Conservation (phyloP, 345 rosid species). For the Hibiscus tridactylites region DNA sequence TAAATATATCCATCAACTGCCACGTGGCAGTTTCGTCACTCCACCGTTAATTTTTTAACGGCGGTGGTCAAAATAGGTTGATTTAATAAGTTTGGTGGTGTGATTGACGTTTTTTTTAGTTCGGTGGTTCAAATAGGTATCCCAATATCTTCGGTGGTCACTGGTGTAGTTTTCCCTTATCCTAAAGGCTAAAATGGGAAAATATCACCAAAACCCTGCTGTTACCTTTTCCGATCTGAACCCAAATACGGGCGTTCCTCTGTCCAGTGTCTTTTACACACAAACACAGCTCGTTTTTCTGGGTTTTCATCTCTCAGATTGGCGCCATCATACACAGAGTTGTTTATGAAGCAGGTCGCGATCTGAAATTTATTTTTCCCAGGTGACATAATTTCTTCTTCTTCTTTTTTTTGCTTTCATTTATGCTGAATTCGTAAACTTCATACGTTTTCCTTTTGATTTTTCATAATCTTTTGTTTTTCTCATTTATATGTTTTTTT, state of each 20-base stretch:
- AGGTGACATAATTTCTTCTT: not conserved
- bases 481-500: not conserved
- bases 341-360: slow-evolving; percentile 8
- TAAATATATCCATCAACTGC: too few species aligned
- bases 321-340: slow-evolving; percentile 3
- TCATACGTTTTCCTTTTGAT: not conserved
- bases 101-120: too few species aligned
- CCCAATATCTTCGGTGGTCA: too few species aligned
- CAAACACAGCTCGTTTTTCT: not conserved
- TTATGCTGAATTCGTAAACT: not conserved
- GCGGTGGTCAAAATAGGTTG: too few species aligned
- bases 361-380: not conserved
- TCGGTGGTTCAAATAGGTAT: too few species aligned
- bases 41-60: too few species aligned
- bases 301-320: not conserved
- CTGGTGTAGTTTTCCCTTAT: too few species aligned
- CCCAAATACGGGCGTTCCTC: not conserved
- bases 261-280: not conserved
- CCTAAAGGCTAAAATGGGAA: not conserved
- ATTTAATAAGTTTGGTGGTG: too few species aligned
- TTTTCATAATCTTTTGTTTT: too few species aligned
- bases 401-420: not conserved
- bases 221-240: not conserved
- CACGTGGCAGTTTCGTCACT: too few species aligned
- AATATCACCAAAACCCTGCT: not conserved